These are phyloP conservation scores for Pseudonectria foliicola DNA, from an alignment of 2,329 filamentous ascomycete genomes.

Conservation along the genomic window DNA sequence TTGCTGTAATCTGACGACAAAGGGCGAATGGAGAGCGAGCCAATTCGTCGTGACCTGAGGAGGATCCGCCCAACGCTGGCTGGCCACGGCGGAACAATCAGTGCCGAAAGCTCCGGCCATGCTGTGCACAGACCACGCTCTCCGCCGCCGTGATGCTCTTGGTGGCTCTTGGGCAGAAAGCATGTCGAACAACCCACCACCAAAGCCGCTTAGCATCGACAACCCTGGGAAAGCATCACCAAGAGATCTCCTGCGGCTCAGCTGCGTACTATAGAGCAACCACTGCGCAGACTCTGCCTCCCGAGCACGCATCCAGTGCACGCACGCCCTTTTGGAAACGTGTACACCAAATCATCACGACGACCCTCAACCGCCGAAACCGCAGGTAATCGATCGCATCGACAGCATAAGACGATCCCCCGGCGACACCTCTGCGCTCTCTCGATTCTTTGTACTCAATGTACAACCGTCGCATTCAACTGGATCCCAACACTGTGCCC, in stretches of 20 bases:
- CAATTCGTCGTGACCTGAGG: conserved; percentile 17
- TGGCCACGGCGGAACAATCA: neutral
- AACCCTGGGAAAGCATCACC: neutral
- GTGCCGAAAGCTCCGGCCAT: conserved; percentile 15
- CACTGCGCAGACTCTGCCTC: too few relatives aligned
- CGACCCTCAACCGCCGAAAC: too few relatives aligned
- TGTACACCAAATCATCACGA: neutral
- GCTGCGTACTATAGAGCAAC: too few relatives aligned
- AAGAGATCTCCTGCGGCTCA: too few relatives aligned
- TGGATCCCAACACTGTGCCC: conserved; percentile 4
- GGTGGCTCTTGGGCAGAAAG: neutral
- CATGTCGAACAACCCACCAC: conserved; percentile 1
- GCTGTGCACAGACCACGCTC: conserved; percentile 13
- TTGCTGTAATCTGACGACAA: conserved; percentile 20
- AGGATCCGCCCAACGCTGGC: conserved; percentile 5
- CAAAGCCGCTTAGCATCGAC: conserved; percentile 1
- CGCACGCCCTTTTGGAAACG: too few relatives aligned
- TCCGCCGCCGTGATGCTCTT: neutral
- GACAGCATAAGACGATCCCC: neutral
- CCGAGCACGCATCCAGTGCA: too few relatives aligned
- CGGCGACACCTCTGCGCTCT: neutral
- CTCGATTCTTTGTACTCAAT: conserved; percentile 8
- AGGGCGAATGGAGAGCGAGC: conserved; percentile 23
- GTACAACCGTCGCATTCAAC: conserved; percentile 9
- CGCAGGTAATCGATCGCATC: too few relatives aligned